phyloP scores from a whole-genome alignment of 2,329 filamentous ascomycete species.

The Aureobasidium sp. region DNA sequence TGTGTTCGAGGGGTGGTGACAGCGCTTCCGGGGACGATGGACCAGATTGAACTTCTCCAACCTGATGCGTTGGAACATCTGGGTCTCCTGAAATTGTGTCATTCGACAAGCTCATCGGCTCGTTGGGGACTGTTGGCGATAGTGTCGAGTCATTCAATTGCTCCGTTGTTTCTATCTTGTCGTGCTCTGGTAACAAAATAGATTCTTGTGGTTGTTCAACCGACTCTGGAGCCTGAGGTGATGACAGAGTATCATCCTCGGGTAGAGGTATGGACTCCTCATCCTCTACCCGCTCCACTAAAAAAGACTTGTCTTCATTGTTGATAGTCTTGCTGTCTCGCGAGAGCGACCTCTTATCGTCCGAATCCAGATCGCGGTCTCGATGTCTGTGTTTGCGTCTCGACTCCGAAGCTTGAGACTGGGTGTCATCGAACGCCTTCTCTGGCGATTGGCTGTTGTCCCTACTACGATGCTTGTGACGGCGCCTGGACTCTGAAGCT shows the following conservation, averaged over 20 bases:
- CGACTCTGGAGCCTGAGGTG: conserved; percentile 16
- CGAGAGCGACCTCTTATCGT: background rate
- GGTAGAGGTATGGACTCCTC: conserved; percentile 40
- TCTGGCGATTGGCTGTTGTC: background rate
- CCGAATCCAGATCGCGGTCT: background rate
- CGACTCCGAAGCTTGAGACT: background rate
- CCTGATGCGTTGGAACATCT: background rate
- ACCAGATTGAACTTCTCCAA: background rate
- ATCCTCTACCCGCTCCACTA: conserved; percentile 55
- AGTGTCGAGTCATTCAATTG: background rate
- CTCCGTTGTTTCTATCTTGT: background rate
- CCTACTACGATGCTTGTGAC: background rate
- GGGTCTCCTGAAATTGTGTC: background rate
- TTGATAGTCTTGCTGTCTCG: background rate
- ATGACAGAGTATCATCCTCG: conserved; percentile 23
- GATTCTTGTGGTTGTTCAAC: background rate
- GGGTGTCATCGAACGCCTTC: background rate
- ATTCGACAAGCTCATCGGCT: background rate
- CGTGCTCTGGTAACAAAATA: background rate
- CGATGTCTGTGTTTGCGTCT: conserved; percentile 7
- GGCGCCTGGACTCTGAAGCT: background rate
- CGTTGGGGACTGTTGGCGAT: background rate
- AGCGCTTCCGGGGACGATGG: background rate
- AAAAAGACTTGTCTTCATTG: conserved; percentile 47
- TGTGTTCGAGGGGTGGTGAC: background rate